Evolutionary conservation across 441 rosid genomes (phyloP).

Genomic region (Arabidopsis hybrid): DNA sequence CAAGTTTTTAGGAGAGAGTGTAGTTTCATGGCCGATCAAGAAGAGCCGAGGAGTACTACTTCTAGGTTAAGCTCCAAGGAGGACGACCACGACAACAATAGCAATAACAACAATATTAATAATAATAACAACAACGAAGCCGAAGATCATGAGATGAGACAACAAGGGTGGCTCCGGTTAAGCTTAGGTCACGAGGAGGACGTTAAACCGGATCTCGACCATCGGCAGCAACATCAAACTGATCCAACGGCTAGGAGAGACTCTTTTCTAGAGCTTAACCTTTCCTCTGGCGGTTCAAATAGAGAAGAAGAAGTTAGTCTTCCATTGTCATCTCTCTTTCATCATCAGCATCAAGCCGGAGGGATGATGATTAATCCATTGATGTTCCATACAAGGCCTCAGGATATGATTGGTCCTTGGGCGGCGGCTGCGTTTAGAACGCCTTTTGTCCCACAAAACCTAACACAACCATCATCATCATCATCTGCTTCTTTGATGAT

Average conservation of each 20-base stretch:
- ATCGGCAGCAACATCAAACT: constrained; percentile 41
- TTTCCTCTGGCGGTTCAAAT: constrained; percentile 58
- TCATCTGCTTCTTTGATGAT: constrained; percentile 55
- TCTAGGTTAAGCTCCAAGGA: constrained; percentile 67
- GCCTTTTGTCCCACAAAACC: constrained; percentile 49
- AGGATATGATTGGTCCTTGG: constrained; percentile 69
- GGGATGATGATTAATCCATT: constrained; percentile 54
- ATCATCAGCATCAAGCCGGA: constrained; percentile 55
- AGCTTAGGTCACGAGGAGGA: constrained; percentile 62
- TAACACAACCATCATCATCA: constrained; percentile 47
- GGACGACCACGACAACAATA: constrained; percentile 44
- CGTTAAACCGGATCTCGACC: constrained; percentile 44
- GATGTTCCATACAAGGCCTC: constrained; percentile 49
- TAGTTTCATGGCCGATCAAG: constrained; percentile 78
- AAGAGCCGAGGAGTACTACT: constrained; percentile 73
- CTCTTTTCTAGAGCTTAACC: constrained; percentile 79
- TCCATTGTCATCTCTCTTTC: constrained; percentile 55
- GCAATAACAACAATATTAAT: constrained; percentile 2
- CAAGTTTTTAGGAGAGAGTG: constrained; percentile 42
- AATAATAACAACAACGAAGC: constrained; percentile 25
- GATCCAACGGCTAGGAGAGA: constrained; percentile 45
- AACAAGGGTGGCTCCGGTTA: constrained; percentile 82
- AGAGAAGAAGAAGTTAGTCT: constrained; percentile 35
- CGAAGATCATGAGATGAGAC: constrained; percentile 49
- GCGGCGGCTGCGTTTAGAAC: constrained; percentile 51